Evolutionary conservation across 768 basidiomycete species (phyloP).

Genomic region (Phylloporus arenicola): DNA sequence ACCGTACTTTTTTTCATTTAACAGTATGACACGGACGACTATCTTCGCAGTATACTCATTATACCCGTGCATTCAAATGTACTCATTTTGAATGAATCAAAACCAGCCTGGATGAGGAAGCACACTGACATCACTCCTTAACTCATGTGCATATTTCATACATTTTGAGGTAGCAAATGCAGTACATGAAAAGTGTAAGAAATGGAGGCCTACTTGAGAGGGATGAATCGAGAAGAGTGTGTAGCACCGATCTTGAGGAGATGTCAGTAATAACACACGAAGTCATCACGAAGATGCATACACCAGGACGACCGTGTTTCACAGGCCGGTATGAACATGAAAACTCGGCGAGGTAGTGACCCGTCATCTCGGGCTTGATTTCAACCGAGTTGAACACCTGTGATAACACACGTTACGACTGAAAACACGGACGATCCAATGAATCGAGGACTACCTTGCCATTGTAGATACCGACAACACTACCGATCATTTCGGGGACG

Average conservation of each 20-base stretch:
- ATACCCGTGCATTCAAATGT: constrained; percentile 48
- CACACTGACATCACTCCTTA: constrained; percentile 1
- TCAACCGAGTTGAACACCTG: constrained; percentile 94
- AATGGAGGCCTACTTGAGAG: constrained; percentile 76
- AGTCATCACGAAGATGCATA: constrained; percentile 40
- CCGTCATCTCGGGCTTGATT: constrained; percentile 99
- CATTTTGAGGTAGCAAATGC: constrained; percentile 27
- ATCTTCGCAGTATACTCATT: constrained; percentile 53
- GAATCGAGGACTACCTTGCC: constrained; percentile 62
- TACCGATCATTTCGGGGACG: constrained; percentile 99
- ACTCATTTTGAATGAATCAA: constrained; percentile 35
- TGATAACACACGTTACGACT: constrained; percentile 1
- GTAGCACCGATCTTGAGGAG: constrained; percentile 75
- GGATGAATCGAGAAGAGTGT: constrained; percentile 88
- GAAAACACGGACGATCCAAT: neutral
- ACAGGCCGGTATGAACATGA: constrained; percentile 97
- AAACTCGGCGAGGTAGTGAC: constrained; percentile 98
- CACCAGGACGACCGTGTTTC: constrained; percentile 99
- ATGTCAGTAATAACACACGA: constrained; percentile 9
- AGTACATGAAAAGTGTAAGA: constrained; percentile 12
- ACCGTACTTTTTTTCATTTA: constrained; percentile 41
- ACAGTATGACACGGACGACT: constrained; percentile 57
- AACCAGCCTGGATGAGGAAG: constrained; percentile 7
- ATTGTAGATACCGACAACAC: constrained; percentile 97
- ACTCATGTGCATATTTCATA: constrained; percentile 33